Conservation (phyloP, 768 basidiomycete species). For the Neoboletus brunneissimus region DNA sequence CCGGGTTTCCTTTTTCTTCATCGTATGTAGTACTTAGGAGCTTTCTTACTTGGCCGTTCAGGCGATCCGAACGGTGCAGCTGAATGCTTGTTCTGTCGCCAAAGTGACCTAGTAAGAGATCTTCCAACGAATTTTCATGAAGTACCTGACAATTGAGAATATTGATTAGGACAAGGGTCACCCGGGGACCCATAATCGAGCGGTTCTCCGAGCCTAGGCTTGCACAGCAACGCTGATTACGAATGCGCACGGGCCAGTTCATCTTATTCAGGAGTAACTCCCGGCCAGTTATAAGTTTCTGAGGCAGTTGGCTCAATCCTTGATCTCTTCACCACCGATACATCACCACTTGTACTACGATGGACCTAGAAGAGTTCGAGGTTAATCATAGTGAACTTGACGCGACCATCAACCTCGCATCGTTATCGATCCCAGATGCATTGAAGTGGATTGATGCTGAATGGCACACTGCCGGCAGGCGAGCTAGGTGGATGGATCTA, state of each 20-base stretch:
- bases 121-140: not conserved
- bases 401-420: not conserved
- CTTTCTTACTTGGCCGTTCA: slow-evolving; percentile 4
- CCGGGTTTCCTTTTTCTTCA: not conserved
- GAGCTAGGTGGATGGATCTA: slow-evolving; percentile 63
- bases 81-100: slow-evolving; percentile 1
- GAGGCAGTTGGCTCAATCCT: not conserved
- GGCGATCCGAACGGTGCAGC: not conserved
- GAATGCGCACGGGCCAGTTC: slow-evolving; percentile 16
- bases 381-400: slow-evolving; percentile 7
- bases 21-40: slow-evolving; percentile 4
- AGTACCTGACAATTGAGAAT: not conserved
- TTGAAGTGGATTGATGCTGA: slow-evolving; percentile 32
- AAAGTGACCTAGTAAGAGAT: slow-evolving; percentile 8
- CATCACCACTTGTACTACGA: slow-evolving; percentile 7
- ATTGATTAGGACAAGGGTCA: not conserved
- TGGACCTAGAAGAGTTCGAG: slow-evolving; percentile 43
- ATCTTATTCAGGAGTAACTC: not conserved
- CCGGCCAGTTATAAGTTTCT: not conserved
- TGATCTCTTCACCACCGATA: not conserved
- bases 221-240: slow-evolving; percentile 9
- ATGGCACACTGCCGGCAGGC: slow-evolving; percentile 41
- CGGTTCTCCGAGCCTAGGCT: not conserved
- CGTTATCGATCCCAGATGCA: slow-evolving; percentile 21
- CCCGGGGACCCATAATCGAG: not conserved